These are phyloP conservation scores for Eremochloa ophiuroides DNA, from an alignment of 176 grass and related monocot genomes.

Conservation along the genomic window DNA sequence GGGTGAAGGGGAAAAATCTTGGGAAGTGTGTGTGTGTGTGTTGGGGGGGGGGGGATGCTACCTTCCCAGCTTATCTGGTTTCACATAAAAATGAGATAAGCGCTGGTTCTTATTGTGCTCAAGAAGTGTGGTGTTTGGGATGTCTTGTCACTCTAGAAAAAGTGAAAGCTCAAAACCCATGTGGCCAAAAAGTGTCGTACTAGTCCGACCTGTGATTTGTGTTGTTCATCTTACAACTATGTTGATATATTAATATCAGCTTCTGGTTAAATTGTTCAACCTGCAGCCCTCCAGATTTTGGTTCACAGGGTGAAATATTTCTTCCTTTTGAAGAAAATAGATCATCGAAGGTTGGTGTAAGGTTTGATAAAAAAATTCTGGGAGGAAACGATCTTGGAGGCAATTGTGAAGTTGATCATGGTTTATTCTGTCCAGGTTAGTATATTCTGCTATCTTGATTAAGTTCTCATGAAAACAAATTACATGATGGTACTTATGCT, in stretches of 20 bases:
- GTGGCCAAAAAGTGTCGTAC: neutral
- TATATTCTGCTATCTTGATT: slow-evolving; percentile 22
- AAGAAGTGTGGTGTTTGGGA: neutral
- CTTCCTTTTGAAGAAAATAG: slow-evolving; percentile 97
- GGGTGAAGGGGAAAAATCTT: too few species aligned
- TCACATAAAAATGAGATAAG: too few species aligned
- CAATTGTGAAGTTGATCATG: slow-evolving; percentile 90
- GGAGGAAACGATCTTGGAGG: slow-evolving; percentile 95
- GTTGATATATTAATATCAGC: neutral
- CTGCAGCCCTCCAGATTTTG: slow-evolving; percentile 79
- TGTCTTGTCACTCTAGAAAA: neutral
- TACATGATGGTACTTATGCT: neutral
- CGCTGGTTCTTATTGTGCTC: too few species aligned
- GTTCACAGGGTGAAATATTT: slow-evolving; percentile 73
- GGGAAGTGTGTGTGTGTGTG: too few species aligned
- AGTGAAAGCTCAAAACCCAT: neutral
- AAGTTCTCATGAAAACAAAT: slow-evolving; percentile 13
- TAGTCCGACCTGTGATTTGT: neutral
- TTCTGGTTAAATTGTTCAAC: slow-evolving; percentile 26
- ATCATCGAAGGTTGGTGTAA: slow-evolving; percentile 86
- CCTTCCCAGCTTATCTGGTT: too few species aligned
- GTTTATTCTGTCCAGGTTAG: slow-evolving; percentile 93
- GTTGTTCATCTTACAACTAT: neutral
- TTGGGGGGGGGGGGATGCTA: too few species aligned
- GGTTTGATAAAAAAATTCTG: slow-evolving; percentile 82